A percentile compares a stretch with the other conserved stretches of the same genome.
phyloP scores from a whole-genome alignment of 371 early-diverging fungal genomes.

The Apophysomyces elegans region DNA sequence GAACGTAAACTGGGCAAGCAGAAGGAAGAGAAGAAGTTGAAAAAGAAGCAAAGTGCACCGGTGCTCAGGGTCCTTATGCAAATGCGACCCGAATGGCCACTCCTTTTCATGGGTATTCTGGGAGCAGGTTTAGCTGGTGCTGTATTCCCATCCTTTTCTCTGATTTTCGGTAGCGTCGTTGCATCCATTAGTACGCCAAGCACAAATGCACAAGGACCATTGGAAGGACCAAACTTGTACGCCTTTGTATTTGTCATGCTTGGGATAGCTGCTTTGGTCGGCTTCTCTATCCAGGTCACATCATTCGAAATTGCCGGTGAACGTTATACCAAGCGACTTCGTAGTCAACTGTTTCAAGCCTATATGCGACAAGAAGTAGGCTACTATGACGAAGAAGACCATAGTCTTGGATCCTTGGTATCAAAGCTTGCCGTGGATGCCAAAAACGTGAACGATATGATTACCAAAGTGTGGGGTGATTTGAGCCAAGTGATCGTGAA shows the following conservation, averaged over 20 bases:
- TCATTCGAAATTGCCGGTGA: slow-evolving; percentile 52
- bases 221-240: slow-evolving; percentile 66
- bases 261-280: slow-evolving; percentile 51
- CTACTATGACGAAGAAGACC: slow-evolving; percentile 81
- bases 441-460: slow-evolving; percentile 57
- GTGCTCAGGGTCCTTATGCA: slow-evolving; percentile 35
- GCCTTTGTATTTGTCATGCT: slow-evolving; percentile 71
- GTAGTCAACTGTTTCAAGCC: slow-evolving; percentile 53
- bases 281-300: slow-evolving; percentile 33
- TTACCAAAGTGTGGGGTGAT: slow-evolving; percentile 65
- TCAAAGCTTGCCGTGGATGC: slow-evolving; percentile 84
- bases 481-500: slow-evolving; percentile 54
- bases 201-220: slow-evolving; percentile 26
- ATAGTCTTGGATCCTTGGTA: slow-evolving; percentile 82
- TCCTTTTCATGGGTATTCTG: slow-evolving; percentile 36
- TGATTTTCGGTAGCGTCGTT: slow-evolving; percentile 39
- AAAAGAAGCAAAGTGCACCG: slow-evolving; percentile 50
- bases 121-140: slow-evolving; percentile 63
- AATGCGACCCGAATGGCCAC: slow-evolving; percentile 43
- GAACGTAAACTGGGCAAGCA: slow-evolving; percentile 39
- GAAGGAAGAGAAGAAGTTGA: slow-evolving; percentile 41
- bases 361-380: slow-evolving; percentile 79
- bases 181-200: slow-evolving; percentile 14
- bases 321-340: slow-evolving; percentile 59
- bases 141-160: slow-evolving; percentile 46